These are phyloP conservation scores for Venturia asperata DNA, from an alignment of 2,329 filamentous ascomycete genomes.

Conservation along the genomic window DNA sequence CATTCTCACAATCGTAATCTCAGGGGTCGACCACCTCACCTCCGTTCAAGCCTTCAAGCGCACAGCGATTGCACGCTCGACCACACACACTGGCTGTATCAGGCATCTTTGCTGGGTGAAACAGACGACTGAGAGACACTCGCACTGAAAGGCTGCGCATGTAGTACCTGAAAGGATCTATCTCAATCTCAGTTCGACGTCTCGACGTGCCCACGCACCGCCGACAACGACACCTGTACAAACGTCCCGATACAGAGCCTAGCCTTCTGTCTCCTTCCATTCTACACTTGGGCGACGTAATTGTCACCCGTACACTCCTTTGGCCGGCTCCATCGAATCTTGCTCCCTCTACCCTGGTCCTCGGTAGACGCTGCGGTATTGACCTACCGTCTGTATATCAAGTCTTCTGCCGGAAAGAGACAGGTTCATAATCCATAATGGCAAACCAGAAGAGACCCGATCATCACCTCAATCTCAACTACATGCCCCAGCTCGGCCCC, in stretches of 20 bases:
- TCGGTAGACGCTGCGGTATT: constrained; percentile 29
- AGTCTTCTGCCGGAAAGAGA: constrained; percentile 19
- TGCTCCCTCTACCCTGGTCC: constrained; percentile 29
- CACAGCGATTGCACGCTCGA: background rate
- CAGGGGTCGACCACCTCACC: background rate
- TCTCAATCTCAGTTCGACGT: background rate
- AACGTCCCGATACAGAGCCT: constrained; percentile 22
- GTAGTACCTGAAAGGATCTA: background rate
- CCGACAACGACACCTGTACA: constrained; percentile 17
- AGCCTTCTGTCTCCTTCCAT: constrained; percentile 26
- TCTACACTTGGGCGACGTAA: constrained; percentile 29
- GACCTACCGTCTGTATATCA: constrained; percentile 21
- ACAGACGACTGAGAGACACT: background rate
- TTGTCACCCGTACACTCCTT: constrained; percentile 33
- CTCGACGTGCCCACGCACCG: background rate
- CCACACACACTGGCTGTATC: background rate
- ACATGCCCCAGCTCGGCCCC: constrained; percentile 61
- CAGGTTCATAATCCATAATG: constrained; percentile 74
- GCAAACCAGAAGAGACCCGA: constrained; percentile 67
- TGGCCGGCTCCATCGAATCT: constrained; percentile 36
- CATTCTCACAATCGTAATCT: background rate
- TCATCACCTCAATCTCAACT: constrained; percentile 71
- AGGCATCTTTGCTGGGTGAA: background rate
- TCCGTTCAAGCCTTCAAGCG: background rate
- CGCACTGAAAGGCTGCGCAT: constrained; percentile 3